phyloP scores from a whole-genome alignment of 805 yeast genomes.

The Candida pini region DNA sequence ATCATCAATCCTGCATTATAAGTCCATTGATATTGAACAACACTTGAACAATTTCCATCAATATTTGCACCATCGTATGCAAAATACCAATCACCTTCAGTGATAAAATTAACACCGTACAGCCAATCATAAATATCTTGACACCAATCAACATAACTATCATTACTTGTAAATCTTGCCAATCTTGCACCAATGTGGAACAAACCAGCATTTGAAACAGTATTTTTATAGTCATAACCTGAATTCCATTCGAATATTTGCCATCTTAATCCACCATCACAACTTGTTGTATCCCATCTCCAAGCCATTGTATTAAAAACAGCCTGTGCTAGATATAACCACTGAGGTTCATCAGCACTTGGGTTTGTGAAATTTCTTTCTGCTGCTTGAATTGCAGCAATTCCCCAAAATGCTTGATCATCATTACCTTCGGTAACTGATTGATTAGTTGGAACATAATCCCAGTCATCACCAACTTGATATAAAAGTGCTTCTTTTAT shows the following conservation, averaged over 20 bases:
- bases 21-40: conserved; percentile 69
- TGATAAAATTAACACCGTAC: conserved; percentile 44
- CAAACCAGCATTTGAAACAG: conserved; percentile 86
- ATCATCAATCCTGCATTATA: conserved; percentile 79
- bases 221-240: conserved; percentile 89
- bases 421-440: conserved; percentile 94
- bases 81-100: conserved; percentile 35
- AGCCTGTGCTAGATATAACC: conserved; percentile 85
- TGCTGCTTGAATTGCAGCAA: conserved; percentile 87
- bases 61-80: conserved; percentile 68
- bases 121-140: conserved; percentile 81
- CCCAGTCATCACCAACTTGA: conserved; percentile 69
- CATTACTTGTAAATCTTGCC: conserved; percentile 76
- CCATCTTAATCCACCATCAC: conserved; percentile 94
- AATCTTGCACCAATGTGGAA: conserved; percentile 85
- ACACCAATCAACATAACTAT: conserved; percentile 68
- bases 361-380: conserved; percentile 82
- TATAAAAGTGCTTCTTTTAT: conserved; percentile 59
- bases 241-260: conserved; percentile 92
- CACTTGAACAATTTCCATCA: conserved; percentile 53
- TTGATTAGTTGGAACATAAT: conserved; percentile 85
- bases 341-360: conserved; percentile 51
- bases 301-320: conserved; percentile 84
- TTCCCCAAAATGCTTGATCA: conserved; percentile 97
- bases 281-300: conserved; percentile 73